These are phyloP conservation scores for Citrus glauca DNA, from an alignment of 345 rosid species.

Conservation along the genomic window DNA sequence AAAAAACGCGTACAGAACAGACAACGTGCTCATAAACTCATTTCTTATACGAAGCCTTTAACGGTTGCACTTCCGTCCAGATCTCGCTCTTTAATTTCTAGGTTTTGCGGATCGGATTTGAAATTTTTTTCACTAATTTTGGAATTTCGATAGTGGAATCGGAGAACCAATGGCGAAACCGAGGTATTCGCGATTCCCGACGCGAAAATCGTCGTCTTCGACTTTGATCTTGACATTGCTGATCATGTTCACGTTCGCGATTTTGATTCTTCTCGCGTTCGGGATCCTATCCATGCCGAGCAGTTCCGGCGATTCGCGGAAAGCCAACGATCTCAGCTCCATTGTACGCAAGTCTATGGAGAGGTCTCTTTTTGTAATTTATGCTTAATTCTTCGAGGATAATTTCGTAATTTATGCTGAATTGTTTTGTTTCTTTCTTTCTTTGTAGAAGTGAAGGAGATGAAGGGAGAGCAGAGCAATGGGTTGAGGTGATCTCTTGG, in stretches of 20 bases:
- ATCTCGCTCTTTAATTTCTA: not conserved
- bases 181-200: conserved; percentile 51
- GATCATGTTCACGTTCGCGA: conserved; percentile 56
- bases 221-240: conserved; percentile 49
- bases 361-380: conserved; percentile 23
- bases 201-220: conserved; percentile 55
- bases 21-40: not conserved
- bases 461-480: conserved; percentile 51
- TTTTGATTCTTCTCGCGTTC: conserved; percentile 65
- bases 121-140: not conserved
- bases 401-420: conserved; percentile 7
- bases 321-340: conserved; percentile 76
- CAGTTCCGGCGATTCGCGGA: conserved; percentile 37
- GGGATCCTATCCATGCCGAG: conserved; percentile 74
- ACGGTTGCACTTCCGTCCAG: not conserved
- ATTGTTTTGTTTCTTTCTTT: not conserved
- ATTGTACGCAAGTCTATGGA: conserved; percentile 41
- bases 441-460: conserved; percentile 36
- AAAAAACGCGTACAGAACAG: not conserved
- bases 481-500: conserved; percentile 93
- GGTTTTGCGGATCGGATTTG: not conserved
- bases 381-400: conserved; percentile 1
- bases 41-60: not conserved
- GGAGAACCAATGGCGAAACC: conserved; percentile 46
- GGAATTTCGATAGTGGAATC: conserved; percentile 6